Evolutionary conservation across 805 yeast genomes (phyloP), one percentile per base, ranked within the genome.

Genomic region (Pichia pseudocactophila): DNA sequence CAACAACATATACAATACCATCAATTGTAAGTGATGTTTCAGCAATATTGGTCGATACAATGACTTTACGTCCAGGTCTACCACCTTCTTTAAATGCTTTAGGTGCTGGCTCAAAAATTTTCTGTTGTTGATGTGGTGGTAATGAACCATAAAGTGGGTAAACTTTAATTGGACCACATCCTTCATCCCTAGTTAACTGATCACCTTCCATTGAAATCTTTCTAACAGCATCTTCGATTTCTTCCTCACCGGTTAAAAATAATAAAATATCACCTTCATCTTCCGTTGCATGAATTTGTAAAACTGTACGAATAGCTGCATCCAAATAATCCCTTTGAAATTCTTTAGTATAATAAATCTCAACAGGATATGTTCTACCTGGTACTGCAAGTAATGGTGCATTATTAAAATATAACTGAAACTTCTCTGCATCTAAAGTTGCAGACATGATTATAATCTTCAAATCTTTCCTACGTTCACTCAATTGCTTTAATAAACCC

Each of bases 291-390:
- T 92, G 98, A 49, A 90, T 92, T 63, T 90, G 97, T 50, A 92
- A 68, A 9, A 90, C 97, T 0, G 97, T 92, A 51, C 97, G 74
- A 46, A 92, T 86, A 1, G 97, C 96, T 20, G 96, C 86, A 58
- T 90, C 97, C 52, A 90, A 66, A 58, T 90, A 90, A 60, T 90
- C 97, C 52, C 92, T 78, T 66, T 92, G 97, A 59, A 80, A 88
- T 62, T 92, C 97, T 16, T 97, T 96, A 0, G 98, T 92, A 62
- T 92, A 90, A 64, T 87, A 90, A 43, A 90, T 82, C 62, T 92
- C 98, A 37, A 90, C 98, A 0, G 97, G 97, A 59, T 79, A 92
- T 2, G 98, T 92, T 73, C 98, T 79, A 57, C 98, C 98, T 2
- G 97, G 97, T 37, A 90, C 97, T 0, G 97, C 95, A 48, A 90